Percentiles rank a stretch among this genome's conserved stretches.
Evolutionary conservation across 495 filamentous ascomycete species (phyloP).

Genomic region (Penicillium maclennaniae): DNA sequence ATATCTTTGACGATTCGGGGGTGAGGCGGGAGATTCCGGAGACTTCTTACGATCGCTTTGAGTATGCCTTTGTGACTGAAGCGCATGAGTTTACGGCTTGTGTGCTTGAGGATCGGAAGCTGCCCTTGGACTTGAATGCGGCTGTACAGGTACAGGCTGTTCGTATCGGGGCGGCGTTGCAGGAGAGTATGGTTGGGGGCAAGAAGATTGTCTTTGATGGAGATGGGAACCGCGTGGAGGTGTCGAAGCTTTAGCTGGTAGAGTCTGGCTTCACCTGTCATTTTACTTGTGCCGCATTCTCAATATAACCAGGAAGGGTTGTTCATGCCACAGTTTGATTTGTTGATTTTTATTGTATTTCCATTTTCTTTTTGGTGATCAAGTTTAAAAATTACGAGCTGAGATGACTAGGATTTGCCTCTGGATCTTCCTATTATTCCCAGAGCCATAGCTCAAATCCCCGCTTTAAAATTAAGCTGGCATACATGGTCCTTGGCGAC

Average conservation of each 20-base stretch:
- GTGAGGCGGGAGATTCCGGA: slow-evolving; percentile 53
- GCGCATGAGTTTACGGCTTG: slow-evolving; percentile 56
- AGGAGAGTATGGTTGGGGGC: slow-evolving; percentile 51
- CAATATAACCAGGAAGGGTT: no score
- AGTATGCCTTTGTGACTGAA: slow-evolving; percentile 60
- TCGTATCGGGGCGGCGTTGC: slow-evolving; percentile 55
- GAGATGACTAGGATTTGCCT: no score
- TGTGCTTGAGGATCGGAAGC: slow-evolving; percentile 46
- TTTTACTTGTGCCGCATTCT: no score
- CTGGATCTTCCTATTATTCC: no score
- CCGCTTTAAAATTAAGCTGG: no score
- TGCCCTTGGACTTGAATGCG: slow-evolving; percentile 52
- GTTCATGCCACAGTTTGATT: no score
- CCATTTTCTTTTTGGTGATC: no score
- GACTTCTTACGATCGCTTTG: slow-evolving; percentile 59
- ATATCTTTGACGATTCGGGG: slow-evolving; percentile 46
- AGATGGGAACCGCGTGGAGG: slow-evolving; percentile 40
- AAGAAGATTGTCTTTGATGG: slow-evolving; percentile 56
- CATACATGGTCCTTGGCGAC: no score
- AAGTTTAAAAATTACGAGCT: no score
- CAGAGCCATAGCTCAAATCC: no score
- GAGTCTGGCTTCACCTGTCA: no score
- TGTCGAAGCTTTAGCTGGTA: neutral
- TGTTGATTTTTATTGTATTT: no score
- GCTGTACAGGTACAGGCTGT: slow-evolving; percentile 60